phyloP scores from a whole-genome alignment of 305 asterid species.

The Solanum chacoense region DNA sequence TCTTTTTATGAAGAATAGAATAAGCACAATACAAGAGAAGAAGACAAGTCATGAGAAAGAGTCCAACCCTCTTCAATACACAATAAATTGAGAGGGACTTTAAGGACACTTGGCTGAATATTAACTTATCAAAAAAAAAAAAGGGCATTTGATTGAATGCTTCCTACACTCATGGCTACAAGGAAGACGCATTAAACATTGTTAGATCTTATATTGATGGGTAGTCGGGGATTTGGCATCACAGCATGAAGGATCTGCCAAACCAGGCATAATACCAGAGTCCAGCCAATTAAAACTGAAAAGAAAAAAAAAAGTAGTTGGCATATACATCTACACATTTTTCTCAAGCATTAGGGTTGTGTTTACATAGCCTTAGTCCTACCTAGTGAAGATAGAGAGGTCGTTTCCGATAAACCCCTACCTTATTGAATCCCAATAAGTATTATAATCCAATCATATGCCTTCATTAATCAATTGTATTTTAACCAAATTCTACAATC shows the following conservation, averaged over 20 bases:
- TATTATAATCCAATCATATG: neutral
- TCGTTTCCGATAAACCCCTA: neutral
- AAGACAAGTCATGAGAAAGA: neutral
- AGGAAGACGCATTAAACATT: neutral
- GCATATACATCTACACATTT: neutral
- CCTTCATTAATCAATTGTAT: neutral
- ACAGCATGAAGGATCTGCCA: neutral
- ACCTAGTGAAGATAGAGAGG: neutral
- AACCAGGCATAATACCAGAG: neutral
- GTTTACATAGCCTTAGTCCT: neutral
- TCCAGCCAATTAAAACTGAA: neutral
- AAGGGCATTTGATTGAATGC: neutral
- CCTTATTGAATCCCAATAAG: neutral
- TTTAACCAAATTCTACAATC: neutral
- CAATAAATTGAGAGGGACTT: neutral
- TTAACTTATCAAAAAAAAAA: neutral
- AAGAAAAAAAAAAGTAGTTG: neutral
- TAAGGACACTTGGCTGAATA: neutral
- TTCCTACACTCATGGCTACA: neutral
- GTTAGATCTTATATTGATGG: neutral
- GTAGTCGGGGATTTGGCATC: neutral
- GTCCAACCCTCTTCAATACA: neutral
- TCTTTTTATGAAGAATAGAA: neutral
- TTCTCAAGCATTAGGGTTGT: neutral
- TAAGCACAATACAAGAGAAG: neutral